These are phyloP conservation scores for Xylariomycetidae sp. DNA, from an alignment of 2,329 filamentous ascomycete genomes.

Conservation along the genomic window DNA sequence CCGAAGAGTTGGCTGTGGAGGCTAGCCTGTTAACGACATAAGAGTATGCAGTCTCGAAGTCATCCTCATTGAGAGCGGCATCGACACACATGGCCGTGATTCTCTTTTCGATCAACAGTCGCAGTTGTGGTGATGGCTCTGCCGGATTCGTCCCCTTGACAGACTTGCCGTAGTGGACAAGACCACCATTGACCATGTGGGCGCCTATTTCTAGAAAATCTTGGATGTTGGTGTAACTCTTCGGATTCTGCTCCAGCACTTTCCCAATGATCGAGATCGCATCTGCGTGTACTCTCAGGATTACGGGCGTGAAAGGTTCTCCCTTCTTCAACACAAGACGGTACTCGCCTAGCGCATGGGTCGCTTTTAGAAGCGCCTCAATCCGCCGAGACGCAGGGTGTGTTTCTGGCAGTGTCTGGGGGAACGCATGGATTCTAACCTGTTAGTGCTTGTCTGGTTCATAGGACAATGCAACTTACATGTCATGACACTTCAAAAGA, in stretches of 20 bases:
- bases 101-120: slow-evolving; percentile 52
- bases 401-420: slow-evolving; percentile 49
- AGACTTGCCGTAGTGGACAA: slow-evolving; percentile 32
- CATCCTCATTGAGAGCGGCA: slow-evolving; percentile 69
- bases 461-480: slow-evolving; percentile 43
- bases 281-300: slow-evolving; percentile 71
- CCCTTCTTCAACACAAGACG: slow-evolving; percentile 74
- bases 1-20: slow-evolving; percentile 26
- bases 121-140: slow-evolving; percentile 25
- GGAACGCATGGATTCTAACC: slow-evolving; percentile 59
- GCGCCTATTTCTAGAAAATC: slow-evolving; percentile 66
- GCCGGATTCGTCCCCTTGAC: slow-evolving; percentile 18
- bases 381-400: slow-evolving; percentile 48
- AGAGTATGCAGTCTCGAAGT: slow-evolving; percentile 82
- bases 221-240: slow-evolving; percentile 69
- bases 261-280: slow-evolving; percentile 69
- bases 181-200: slow-evolving; percentile 60
- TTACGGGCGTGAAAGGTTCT: slow-evolving; percentile 74
- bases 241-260: slow-evolving; percentile 69
- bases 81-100: slow-evolving; percentile 79
- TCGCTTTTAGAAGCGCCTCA: slow-evolving; percentile 64
- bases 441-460: slow-evolving; percentile 2
- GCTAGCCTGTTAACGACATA: slow-evolving; percentile 70
- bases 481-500: slow-evolving; percentile 71
- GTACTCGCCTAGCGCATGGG: slow-evolving; percentile 71